Conservation (phyloP, 2,329 filamentous ascomycete species). For the Akanthomyces muscarius region DNA sequence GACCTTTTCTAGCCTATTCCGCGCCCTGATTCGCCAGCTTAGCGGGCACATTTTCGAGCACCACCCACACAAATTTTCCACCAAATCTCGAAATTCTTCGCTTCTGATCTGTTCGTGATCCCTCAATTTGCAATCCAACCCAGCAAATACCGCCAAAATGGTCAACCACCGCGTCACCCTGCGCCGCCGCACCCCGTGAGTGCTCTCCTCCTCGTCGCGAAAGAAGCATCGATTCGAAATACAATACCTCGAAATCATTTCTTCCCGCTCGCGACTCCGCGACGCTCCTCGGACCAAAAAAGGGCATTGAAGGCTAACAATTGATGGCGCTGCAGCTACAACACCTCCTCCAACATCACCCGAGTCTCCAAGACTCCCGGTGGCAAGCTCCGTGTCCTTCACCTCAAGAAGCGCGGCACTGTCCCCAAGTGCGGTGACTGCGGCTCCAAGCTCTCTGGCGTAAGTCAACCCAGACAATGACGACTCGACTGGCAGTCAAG, state of each 20-base stretch:
- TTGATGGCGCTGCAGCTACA: conserved; percentile 64
- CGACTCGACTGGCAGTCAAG: conserved; percentile 10
- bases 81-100: conserved; percentile 41
- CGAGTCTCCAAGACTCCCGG: conserved; percentile 95
- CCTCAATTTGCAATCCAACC: conserved; percentile 29
- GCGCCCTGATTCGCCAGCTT: conserved; percentile 34
- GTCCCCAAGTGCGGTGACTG: conserved; percentile 99
- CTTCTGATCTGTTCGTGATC: conserved; percentile 31
- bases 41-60: conserved; percentile 35
- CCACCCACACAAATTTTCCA: conserved; percentile 41
- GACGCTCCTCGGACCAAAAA: background rate
- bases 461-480: conserved; percentile 55
- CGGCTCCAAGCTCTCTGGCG: conserved; percentile 92
- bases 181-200: conserved; percentile 78
- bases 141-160: conserved; percentile 51
- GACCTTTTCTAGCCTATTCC: conserved; percentile 14
- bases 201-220: conserved; percentile 26
- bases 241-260: conserved; percentile 17
- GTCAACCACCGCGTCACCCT: conserved; percentile 59
- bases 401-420: conserved; percentile 99
- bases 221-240: conserved; percentile 13
- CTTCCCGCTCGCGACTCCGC: conserved; percentile 18
- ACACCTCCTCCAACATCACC: conserved; percentile 96
- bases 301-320: conserved; percentile 16
- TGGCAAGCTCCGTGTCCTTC: conserved; percentile 90